Evolutionary conservation across 768 basidiomycete genomes (phyloP), one percentile per base, ranked within the genome.

Genomic region (Imleria badia): DNA sequence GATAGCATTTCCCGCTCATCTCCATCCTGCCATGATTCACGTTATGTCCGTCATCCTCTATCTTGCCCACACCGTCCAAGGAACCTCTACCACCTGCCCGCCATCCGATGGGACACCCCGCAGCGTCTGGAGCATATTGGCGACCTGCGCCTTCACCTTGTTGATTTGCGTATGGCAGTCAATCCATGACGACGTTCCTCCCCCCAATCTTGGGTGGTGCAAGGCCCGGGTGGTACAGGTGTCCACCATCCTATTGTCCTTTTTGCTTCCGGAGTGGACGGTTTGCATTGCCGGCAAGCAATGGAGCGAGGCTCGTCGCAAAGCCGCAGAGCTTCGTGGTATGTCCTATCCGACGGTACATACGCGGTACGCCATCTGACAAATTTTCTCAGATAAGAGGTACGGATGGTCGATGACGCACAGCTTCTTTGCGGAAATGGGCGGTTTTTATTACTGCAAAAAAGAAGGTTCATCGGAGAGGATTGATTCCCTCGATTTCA

Each of bases 131-230:
- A 20, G 31, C 11, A 50, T 55, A 15, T 22, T 55, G 17, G 41
- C 15, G 1, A 39, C 11, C 29, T 55, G 54, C 5, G 47, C 3
- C 5, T 5, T 55, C 6, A 55, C 48, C 4, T 12, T 55, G 12
- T 13, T 49, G 3, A 48, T 55, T n/a, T 55, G 54, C 22, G 20
- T 55, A 5, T 55, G 54, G 54, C 41, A 45, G 3, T 19, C 48
- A 1, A 31, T 55, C 13, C 54, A 55, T 23, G 9, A 14, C 17
- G 8, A 44, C 3, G 12, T 51, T 12, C 23, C 34, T 14, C 5
- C 1, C 1, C 22, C 26, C 26, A 26, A 26, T 26, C 26, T 12
- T 15, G 8, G 4, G 15, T 19, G 30, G 19, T 3, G 12, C 35
- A 1, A 5, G n/a, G n/a, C n/a, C 29, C 19, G 9, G 31, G 7